These are phyloP conservation scores for Aquilaria sinensis DNA, from an alignment of 345 rosid species.

Conservation along the genomic window DNA sequence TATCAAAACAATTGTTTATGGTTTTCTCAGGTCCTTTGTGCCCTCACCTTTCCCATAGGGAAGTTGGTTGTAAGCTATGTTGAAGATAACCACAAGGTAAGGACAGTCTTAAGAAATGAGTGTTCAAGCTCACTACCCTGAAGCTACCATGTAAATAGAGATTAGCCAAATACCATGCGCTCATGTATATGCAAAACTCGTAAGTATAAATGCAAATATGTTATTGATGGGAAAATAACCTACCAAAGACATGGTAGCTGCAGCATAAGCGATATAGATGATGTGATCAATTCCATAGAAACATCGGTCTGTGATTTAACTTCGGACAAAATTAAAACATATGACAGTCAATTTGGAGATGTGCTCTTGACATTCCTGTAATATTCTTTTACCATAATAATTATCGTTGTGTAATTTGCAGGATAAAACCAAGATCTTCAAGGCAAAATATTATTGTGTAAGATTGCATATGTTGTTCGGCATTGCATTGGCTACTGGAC, in stretches of 20 bases:
- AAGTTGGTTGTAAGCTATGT: conserved; percentile 55
- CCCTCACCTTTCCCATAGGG: conserved; percentile 70
- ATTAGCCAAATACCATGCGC: neutral
- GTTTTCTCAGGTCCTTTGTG: conserved; percentile 54
- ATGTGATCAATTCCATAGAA: neutral
- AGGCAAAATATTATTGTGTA: conserved; percentile 94
- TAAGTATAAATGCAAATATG: neutral
- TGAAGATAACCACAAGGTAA: conserved; percentile 69
- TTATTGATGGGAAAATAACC: neutral
- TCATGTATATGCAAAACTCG: too few relatives aligned
- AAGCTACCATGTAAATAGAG: neutral
- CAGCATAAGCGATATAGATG: neutral
- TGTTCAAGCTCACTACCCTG: neutral
- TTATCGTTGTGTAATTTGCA: conserved; percentile 12
- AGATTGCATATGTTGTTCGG: conserved; percentile 73
- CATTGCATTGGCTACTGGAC: conserved; percentile 68
- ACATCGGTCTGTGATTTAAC: neutral
- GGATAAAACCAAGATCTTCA: conserved; percentile 75
- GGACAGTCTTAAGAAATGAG: conserved; percentile 7
- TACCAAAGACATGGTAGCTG: neutral
- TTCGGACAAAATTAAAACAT: too few relatives aligned
- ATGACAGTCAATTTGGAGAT: too few relatives aligned
- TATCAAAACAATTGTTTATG: neutral
- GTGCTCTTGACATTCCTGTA: neutral
- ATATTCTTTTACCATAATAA: neutral